A percentile compares a stretch with the other conserved stretches of the same genome.
Conservation (phyloP, 2,329 filamentous ascomycete species). For the Cercospora citrullina region DNA sequence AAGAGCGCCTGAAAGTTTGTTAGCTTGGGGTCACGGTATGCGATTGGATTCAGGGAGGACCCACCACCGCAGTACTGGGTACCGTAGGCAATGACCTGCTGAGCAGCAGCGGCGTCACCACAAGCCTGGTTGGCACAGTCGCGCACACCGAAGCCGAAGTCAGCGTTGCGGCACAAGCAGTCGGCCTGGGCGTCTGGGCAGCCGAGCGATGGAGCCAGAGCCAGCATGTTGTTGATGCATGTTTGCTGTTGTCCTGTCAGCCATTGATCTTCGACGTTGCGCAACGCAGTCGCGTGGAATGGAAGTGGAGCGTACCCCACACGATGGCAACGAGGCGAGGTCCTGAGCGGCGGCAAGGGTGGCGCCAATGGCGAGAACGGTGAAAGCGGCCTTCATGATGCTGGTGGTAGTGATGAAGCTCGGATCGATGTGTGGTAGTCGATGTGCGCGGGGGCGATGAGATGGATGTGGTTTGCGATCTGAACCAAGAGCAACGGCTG, state of each 20-base stretch:
- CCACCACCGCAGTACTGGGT: conserved; percentile 37
- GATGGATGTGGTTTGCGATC: background rate
- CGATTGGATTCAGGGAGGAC: conserved; percentile 3
- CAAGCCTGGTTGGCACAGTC: conserved; percentile 43
- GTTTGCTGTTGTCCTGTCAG: conserved; percentile 32
- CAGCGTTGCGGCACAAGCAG: conserved; percentile 40
- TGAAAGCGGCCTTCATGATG: conserved; percentile 40
- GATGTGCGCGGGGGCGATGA: background rate
- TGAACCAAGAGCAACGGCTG: conserved; percentile 1
- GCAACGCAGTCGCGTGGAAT: conserved; percentile 10
- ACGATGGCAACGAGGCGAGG: conserved; percentile 36
- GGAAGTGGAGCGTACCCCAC: conserved; percentile 40
- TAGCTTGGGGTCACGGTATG: background rate
- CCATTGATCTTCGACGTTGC: conserved; percentile 4
- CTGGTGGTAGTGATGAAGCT: conserved; percentile 15
- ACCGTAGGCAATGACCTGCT: conserved; percentile 39
- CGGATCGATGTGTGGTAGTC: background rate
- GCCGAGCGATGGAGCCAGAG: conserved; percentile 34
- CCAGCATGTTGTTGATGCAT: conserved; percentile 42
- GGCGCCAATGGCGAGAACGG: conserved; percentile 37
- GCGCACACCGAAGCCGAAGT: conserved; percentile 43
- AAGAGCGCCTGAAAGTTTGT: conserved; percentile 18
- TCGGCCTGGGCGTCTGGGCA: conserved; percentile 36
- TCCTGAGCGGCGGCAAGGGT: conserved; percentile 38
- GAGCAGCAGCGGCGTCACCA: conserved; percentile 26